Conservation (phyloP, 805 yeast species). For the Candida maltosa region DNA sequence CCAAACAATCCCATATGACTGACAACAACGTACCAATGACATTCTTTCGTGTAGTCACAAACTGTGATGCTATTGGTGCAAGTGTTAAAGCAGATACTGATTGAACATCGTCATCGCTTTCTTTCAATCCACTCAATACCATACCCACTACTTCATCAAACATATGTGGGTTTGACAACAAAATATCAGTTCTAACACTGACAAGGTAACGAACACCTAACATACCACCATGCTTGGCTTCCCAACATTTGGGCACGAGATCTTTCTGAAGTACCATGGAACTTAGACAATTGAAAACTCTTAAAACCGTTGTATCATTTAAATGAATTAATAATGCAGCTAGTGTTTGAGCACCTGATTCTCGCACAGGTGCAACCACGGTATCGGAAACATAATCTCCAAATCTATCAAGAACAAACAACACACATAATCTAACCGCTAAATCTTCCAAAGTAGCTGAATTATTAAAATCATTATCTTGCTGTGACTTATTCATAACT, state of each 20-base stretch:
- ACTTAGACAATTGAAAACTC: constrained; percentile 63
- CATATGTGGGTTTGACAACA: constrained; percentile 53
- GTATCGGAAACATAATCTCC: constrained; percentile 97
- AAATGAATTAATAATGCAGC: constrained; percentile 86
- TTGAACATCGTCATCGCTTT: constrained; percentile 82
- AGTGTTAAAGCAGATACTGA: constrained; percentile 94
- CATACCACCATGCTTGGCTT: constrained; percentile 97
- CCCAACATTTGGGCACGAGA: constrained; percentile 69
- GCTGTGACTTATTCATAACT: constrained; percentile 55
- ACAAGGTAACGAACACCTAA: constrained; percentile 90
- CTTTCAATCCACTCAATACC: constrained; percentile 79
- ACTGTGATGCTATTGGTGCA: constrained; percentile 84
- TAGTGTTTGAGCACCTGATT: constrained; percentile 90
- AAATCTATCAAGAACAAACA: constrained; percentile 90
- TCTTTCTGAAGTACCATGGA: constrained; percentile 65
- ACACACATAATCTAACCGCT: constrained; percentile 76
- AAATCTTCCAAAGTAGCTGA: constrained; percentile 77
- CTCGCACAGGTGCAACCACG: constrained; percentile 97
- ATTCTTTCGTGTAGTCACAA: constrained; percentile 61
- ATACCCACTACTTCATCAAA: constrained; percentile 74
- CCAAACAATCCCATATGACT: constrained; percentile 88
- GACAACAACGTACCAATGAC: constrained; percentile 48
- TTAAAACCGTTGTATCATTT: constrained; percentile 52
- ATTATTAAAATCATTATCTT: constrained; percentile 67
- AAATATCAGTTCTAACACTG: constrained; percentile 78